Evolutionary conservation across 2,329 filamentous ascomycete species (phyloP).

Genomic region (Venturia pyrina): DNA sequence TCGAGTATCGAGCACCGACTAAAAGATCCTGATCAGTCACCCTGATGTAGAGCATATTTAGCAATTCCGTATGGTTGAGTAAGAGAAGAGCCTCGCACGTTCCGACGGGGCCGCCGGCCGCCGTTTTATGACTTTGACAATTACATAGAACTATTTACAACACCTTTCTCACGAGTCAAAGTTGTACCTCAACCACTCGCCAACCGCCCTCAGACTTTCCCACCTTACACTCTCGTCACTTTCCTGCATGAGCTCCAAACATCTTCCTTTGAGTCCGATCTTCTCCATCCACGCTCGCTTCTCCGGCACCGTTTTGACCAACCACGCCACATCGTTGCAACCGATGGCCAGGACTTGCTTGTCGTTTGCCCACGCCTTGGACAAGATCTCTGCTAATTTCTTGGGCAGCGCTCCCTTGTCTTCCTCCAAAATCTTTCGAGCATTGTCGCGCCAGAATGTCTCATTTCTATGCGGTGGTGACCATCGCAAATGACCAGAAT

Average conservation of each 20-base stretch:
- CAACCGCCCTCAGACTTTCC: conserved; percentile 82
- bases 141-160: too few species aligned
- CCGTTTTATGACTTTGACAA: too few species aligned
- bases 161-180: conserved; percentile 9
- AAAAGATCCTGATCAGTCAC: too few species aligned
- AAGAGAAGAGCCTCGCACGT: too few species aligned
- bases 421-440: conserved; percentile 73
- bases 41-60: too few species aligned
- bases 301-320: conserved; percentile 85
- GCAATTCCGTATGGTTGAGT: too few species aligned
- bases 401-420: conserved; percentile 69
- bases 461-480: conserved; percentile 80
- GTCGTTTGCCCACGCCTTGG: conserved; percentile 74
- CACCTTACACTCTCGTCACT: conserved; percentile 80
- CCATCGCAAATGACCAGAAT: conserved; percentile 82
- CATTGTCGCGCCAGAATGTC: conserved; percentile 87
- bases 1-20: too few species aligned
- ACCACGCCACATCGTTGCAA: conserved; percentile 80
- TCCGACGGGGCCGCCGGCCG: too few species aligned
- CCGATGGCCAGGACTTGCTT: conserved; percentile 81
- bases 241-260: conserved; percentile 92
- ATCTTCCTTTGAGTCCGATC: conserved; percentile 70
- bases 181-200: conserved; percentile 64
- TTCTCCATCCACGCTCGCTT: conserved; percentile 71
- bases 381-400: conserved; percentile 77